Base-by-base conservation (phyloP, 1,284 basidiomycete species). In the Rhodotorula sp. region DNA sequence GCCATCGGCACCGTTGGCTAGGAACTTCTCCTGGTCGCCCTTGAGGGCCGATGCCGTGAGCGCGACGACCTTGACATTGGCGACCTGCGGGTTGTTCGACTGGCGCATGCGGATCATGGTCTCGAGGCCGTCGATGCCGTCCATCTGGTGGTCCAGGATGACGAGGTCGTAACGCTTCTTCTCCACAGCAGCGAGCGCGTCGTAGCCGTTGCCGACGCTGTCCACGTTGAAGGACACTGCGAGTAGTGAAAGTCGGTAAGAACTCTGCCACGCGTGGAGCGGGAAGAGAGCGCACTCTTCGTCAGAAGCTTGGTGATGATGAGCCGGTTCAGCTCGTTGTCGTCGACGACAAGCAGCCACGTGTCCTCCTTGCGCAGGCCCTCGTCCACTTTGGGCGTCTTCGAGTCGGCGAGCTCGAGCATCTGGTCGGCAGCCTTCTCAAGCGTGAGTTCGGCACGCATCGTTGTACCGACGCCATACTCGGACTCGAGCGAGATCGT, bases 31-130 rank as follows among this genome's bases (percentile, higher is more conserved):
- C 34, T 67, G 63, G 67, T 78, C 77, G 52, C 76, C 77, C 34
- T 72, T 67, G 34, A 77, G 66, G 1, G 77, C 77, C 17, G 68
- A 72, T 3, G 77, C 77, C 5, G 77, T 78, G 7, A 77, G 66
- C 0, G 77, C 77, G 42, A 78, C 70, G 68, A 77, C 72, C 54
- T 70, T 75, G 65, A 76, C 53, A 0, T 50, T 19, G 17, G 54
- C 27, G 42, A 70, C 45, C 17, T 44, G n/a, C 5, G 72, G 63
- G 45, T 67, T 61, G 34, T 48, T 17, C 7, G 54, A 61, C 9
- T 45, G 27, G 7, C 77, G 73, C 25, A 78, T 77, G 44, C 62
- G 64, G 8, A 72, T 49, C 19, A 75, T 74, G 17, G 77, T 76
- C 41, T 75, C 71, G 61, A 74, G 72, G 21, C 77, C 77, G 53